These are phyloP conservation scores for Caulochytrium protostelioides DNA, from an alignment of 371 early-diverging fungal genomes.

Conservation along the genomic window DNA sequence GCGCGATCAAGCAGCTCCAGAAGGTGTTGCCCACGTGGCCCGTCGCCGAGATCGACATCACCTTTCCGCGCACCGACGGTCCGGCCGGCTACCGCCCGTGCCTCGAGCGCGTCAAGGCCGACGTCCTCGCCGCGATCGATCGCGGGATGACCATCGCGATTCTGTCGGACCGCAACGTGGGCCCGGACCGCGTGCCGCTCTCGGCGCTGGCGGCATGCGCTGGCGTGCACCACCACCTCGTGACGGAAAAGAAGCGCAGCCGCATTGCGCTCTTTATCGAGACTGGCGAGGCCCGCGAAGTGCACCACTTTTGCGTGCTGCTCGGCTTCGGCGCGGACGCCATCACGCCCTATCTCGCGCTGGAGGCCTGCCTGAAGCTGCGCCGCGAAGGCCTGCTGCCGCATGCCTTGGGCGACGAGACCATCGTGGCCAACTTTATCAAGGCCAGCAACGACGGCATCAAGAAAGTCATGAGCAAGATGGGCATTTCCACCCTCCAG, in stretches of 20 bases:
- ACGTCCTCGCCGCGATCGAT: constrained; percentile 55
- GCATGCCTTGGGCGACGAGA: constrained; percentile 20
- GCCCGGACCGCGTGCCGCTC: constrained; percentile 53
- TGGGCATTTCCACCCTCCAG: constrained; percentile 94
- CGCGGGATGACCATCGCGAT: constrained; percentile 58
- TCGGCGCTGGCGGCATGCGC: constrained; percentile 76
- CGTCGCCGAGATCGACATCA: constrained; percentile 64
- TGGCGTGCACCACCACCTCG: constrained; percentile 81
- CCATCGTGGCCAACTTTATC: constrained; percentile 53
- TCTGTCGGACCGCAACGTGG: constrained; percentile 52
- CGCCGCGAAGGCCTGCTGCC: constrained; percentile 42
- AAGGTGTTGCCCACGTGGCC: constrained; percentile 44
- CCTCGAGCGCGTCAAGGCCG: constrained; percentile 61
- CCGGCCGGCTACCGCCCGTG: constrained; percentile 46
- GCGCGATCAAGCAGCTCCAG: constrained; percentile 45
- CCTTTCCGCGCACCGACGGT: constrained; percentile 52
- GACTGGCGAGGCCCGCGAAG: constrained; percentile 86
- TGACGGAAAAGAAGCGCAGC: constrained; percentile 64
- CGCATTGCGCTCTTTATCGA: constrained; percentile 73
- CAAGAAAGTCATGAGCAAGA: constrained; percentile 93
- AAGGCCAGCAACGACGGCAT: constrained; percentile 80
- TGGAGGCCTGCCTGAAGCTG: constrained; percentile 68
- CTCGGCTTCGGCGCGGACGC: constrained; percentile 95
- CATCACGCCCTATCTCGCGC: constrained; percentile 56
- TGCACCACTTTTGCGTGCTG: constrained; percentile 85